These are phyloP conservation scores for Patellaria atrata DNA, from an alignment of 495 filamentous ascomycete species.

Conservation along the genomic window DNA sequence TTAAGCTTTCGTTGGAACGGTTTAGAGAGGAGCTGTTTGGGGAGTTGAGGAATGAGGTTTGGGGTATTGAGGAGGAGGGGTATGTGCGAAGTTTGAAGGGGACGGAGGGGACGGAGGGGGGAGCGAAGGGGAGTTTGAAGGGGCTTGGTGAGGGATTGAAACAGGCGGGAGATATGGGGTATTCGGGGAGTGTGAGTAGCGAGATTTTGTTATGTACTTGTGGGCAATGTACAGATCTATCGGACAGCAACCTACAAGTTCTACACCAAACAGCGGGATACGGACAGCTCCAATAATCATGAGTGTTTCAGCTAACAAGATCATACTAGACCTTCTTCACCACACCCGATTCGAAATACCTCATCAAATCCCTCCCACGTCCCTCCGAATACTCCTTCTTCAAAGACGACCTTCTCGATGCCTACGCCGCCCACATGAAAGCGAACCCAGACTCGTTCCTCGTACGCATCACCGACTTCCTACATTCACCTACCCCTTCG, in stretches of 20 bases:
- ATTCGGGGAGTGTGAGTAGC: slow-evolving; percentile 39
- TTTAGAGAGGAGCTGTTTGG: slow-evolving; percentile 19
- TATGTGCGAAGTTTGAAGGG: slow-evolving; percentile 37
- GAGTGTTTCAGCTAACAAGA: neutral
- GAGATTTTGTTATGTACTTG: neutral
- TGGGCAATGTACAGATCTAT: no score
- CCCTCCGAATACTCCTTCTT: slow-evolving; percentile 57
- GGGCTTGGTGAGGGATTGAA: slow-evolving; percentile 26
- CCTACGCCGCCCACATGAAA: slow-evolving; percentile 47
- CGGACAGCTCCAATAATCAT: no score
- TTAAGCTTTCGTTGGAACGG: slow-evolving; percentile 16
- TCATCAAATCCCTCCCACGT: slow-evolving; percentile 53
- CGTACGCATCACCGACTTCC: slow-evolving; percentile 54
- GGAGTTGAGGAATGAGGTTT: slow-evolving; percentile 24
- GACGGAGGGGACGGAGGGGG: slow-evolving; percentile 28
- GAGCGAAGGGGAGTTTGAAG: slow-evolving; percentile 36
- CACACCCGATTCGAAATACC: slow-evolving; percentile 43
- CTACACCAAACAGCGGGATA: no score
- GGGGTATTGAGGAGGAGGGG: slow-evolving; percentile 39
- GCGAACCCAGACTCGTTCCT: slow-evolving; percentile 41
- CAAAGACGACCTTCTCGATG: slow-evolving; percentile 42
- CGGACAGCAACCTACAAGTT: no score
- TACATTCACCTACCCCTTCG: slow-evolving; percentile 37
- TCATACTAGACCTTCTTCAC: slow-evolving; percentile 45
- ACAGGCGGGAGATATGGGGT: slow-evolving; percentile 42